Base-by-base conservation (phyloP, 176 grass and related monocot genomes). In the sorghum (Sorghum bicolor) region DNA sequence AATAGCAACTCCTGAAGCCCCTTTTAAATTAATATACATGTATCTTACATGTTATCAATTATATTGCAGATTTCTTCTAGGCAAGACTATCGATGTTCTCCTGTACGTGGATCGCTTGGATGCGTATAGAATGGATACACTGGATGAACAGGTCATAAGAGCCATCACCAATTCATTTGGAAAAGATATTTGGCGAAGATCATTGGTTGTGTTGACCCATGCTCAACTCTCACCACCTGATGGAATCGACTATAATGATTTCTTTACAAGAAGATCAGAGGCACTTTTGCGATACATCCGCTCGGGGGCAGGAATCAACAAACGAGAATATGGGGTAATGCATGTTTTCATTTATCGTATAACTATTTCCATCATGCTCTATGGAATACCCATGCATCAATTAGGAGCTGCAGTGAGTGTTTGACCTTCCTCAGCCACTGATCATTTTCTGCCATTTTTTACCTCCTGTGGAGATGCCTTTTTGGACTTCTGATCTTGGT, bases 21-120 rank as follows among this genome's bases (percentile, higher is more conserved):
- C 20, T 30, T 30, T 84, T 28, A 66, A 69, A 76, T 76, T 77
- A 22, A 26, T 75, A 36, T 65, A 5, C 32, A 61, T 39, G 22
- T 45, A 67, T 77, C 83, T 71, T 66, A 73, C 14, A 84, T 73
- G 30, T 67, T 81, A 16, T 70, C 37, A 6, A 80, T 67, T 19
- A 30, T 57, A 72, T 85, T 55, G 16, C 78, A 96, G 97, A 80
- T 99, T 96, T 92, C 89, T 99, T 76, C 90, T 99, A 74, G 92
- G 93, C 65, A 99, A 96, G 81, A 99, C 93, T 71, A 94, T 96
- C 48, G 93, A 99, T 83, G 88, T 98, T 77, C 96, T 98, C 75
- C 82, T 98, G 32, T 98, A 93, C 30, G 91, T 98, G 38, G 96
- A 98, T 64, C 89, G 93, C 52, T 88, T 98, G 82, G 96, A 98